A percentile compares a stretch with the other conserved stretches of the same genome.
phyloP scores from a whole-genome alignment of 768 basidiomycete species.

The Leccinum rimulosum region DNA sequence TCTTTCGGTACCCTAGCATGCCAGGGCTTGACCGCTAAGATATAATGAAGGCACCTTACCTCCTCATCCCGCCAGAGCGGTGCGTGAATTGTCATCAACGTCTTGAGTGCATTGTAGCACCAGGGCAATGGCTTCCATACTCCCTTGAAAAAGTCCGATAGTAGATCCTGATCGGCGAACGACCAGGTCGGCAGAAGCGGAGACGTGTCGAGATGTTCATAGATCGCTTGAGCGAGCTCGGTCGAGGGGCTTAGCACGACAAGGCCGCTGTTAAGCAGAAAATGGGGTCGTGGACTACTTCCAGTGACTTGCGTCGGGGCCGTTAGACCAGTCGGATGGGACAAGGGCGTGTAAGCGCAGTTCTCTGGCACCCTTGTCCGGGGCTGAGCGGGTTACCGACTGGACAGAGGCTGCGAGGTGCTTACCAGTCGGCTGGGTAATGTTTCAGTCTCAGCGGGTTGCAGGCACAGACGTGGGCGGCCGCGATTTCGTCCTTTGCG shows the following conservation, averaged over 20 bases:
- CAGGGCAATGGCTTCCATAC: slow-evolving; percentile 79
- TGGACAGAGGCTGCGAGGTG: neutral
- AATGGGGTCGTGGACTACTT: slow-evolving; percentile 66
- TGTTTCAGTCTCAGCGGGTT: slow-evolving; percentile 83
- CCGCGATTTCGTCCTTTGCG: slow-evolving; percentile 73
- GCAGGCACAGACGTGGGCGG: slow-evolving; percentile 89
- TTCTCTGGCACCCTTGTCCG: slow-evolving; percentile 78
- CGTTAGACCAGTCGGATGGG: slow-evolving; percentile 44
- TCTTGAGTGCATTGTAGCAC: slow-evolving; percentile 92
- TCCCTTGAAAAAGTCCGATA: slow-evolving; percentile 75
- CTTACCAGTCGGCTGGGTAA: slow-evolving; percentile 87
- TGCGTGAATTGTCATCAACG: slow-evolving; percentile 67
- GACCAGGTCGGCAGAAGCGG: slow-evolving; percentile 51
- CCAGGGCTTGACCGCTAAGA: slow-evolving; percentile 88
- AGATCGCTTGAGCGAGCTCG: slow-evolving; percentile 50
- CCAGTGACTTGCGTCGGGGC: slow-evolving; percentile 42
- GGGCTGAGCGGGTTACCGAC: neutral
- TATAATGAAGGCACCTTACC: slow-evolving; percentile 85
- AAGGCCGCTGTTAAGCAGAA: slow-evolving; percentile 87
- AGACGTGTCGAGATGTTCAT: slow-evolving; percentile 42
- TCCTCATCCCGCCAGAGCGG: slow-evolving; percentile 83
- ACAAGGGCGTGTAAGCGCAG: slow-evolving; percentile 70
- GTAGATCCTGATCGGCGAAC: slow-evolving; percentile 95
- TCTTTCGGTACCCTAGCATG: slow-evolving; percentile 43
- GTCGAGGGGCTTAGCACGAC: slow-evolving; percentile 80